Evolutionary conservation across 306 rosid species (phyloP).

Genomic region (Gleditsia sinensis): DNA sequence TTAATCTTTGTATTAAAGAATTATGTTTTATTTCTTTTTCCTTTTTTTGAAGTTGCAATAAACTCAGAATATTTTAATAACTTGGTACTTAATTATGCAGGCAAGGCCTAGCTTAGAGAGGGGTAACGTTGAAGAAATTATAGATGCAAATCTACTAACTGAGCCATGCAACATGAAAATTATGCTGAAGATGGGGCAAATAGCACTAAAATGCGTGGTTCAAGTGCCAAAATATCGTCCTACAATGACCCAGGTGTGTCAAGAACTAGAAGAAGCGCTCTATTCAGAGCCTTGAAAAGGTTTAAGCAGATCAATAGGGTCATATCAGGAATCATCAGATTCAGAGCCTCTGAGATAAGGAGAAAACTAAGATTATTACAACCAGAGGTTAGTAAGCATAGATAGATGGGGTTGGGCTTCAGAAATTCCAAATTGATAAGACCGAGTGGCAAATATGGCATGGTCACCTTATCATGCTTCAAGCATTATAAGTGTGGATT

Average conservation of each 20-base stretch:
- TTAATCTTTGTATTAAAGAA: background rate
- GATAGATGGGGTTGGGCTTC: conserved; percentile 57
- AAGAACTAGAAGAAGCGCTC: conserved; percentile 61
- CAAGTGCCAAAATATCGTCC: conserved; percentile 67
- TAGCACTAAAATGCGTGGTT: conserved; percentile 66
- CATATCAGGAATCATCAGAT: conserved; percentile 21
- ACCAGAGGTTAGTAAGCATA: conserved; percentile 66
- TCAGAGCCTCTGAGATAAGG: conserved; percentile 17
- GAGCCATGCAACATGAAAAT: conserved; percentile 65
- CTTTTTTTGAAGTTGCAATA: background rate
- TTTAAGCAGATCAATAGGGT: conserved; percentile 29
- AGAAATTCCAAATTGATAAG: conserved; percentile 58
- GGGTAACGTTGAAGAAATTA: conserved; percentile 59
- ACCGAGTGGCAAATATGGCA: no score
- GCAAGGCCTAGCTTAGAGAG: conserved; percentile 73
- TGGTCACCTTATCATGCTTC: no score
- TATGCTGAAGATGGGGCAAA: conserved; percentile 72
- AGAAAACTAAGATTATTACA: conserved; percentile 47
- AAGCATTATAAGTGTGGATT: no score
- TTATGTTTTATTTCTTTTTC: no score
- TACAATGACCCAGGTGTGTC: conserved; percentile 69
- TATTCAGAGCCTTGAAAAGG: conserved; percentile 29
- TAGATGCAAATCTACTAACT: conserved; percentile 65
- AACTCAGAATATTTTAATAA: background rate
- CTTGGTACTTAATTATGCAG: conserved; percentile 38